These are phyloP conservation scores for Brettanomyces nanus DNA, from an alignment of 805 yeast species.

Conservation along the genomic window DNA sequence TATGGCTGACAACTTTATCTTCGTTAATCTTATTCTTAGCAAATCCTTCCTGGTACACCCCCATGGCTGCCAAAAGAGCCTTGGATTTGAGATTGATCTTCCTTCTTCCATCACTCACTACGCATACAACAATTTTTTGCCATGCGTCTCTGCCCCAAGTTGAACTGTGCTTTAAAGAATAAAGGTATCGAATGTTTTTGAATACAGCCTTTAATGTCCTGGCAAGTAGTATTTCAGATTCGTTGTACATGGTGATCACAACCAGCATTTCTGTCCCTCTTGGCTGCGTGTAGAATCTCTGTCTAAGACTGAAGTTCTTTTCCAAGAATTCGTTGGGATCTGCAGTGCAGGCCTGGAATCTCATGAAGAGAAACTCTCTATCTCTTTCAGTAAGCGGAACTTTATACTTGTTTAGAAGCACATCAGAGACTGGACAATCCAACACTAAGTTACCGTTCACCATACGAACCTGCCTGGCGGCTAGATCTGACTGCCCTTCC, in stretches of 20 bases:
- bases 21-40: constrained; percentile 88
- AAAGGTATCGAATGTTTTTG: constrained; percentile 73
- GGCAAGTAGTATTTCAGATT: constrained; percentile 73
- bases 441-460: constrained; percentile 74
- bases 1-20: constrained; percentile 72
- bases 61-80: constrained; percentile 76
- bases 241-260: constrained; percentile 86
- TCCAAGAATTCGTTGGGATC: constrained; percentile 66
- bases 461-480: constrained; percentile 38
- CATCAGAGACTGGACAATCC: constrained; percentile 82
- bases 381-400: constrained; percentile 33
- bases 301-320: constrained; percentile 73
- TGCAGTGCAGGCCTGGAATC: constrained; percentile 91
- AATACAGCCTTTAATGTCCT: constrained; percentile 86
- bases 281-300: constrained; percentile 66
- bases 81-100: constrained; percentile 73
- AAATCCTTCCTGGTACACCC: constrained; percentile 91
- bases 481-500: constrained; percentile 9
- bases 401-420: constrained; percentile 45
- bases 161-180: constrained; percentile 50
- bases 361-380: constrained; percentile 73
- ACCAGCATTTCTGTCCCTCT: constrained; percentile 80
- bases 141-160: constrained; percentile 95
- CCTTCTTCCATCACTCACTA: constrained; percentile 87
- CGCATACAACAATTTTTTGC: constrained; percentile 86